These are phyloP conservation scores for Saturnispora saitoi DNA, from an alignment of 805 yeast species.

Conservation along the genomic window DNA sequence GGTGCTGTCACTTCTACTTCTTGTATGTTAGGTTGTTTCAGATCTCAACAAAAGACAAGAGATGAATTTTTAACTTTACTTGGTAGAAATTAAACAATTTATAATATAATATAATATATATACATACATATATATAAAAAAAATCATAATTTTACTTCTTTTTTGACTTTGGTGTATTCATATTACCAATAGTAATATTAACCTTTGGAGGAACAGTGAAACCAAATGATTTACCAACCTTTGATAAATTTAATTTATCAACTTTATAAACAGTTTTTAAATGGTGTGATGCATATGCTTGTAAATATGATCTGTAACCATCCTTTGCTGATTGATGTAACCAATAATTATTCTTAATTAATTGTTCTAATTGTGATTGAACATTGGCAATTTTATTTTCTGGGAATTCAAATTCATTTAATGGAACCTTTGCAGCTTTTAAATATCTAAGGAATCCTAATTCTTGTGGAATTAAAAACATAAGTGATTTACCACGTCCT, in stretches of 20 bases:
- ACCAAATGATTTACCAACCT: slow-evolving; percentile 94
- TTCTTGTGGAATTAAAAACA: slow-evolving; percentile 93
- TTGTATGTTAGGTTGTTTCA: slow-evolving; percentile 94
- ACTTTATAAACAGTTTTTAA: slow-evolving; percentile 93
- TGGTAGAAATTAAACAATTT: slow-evolving; percentile 51
- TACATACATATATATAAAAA: neutral
- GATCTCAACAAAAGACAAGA: slow-evolving; percentile 89
- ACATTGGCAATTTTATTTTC: slow-evolving; percentile 90
- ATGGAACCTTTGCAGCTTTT: slow-evolving; percentile 94
- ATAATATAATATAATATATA: too few species aligned
- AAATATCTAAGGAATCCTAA: slow-evolving; percentile 90
- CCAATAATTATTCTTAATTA: slow-evolving; percentile 87
- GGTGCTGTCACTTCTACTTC: slow-evolving; percentile 91
- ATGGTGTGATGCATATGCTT: slow-evolving; percentile 95
- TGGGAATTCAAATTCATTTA: slow-evolving; percentile 96
- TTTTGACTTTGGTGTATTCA: slow-evolving; percentile 4
- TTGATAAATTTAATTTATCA: slow-evolving; percentile 86
- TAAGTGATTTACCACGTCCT: slow-evolving; percentile 87
- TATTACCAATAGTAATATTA: slow-evolving; percentile 80
- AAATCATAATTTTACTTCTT: neutral
- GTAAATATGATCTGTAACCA: slow-evolving; percentile 93
- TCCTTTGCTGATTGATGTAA: slow-evolving; percentile 94
- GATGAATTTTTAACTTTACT: slow-evolving; percentile 87
- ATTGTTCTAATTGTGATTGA: slow-evolving; percentile 85
- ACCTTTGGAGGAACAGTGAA: slow-evolving; percentile 95